Conservation (phyloP, 495 filamentous ascomycete species). For the Chlorociboria aeruginascens region DNA sequence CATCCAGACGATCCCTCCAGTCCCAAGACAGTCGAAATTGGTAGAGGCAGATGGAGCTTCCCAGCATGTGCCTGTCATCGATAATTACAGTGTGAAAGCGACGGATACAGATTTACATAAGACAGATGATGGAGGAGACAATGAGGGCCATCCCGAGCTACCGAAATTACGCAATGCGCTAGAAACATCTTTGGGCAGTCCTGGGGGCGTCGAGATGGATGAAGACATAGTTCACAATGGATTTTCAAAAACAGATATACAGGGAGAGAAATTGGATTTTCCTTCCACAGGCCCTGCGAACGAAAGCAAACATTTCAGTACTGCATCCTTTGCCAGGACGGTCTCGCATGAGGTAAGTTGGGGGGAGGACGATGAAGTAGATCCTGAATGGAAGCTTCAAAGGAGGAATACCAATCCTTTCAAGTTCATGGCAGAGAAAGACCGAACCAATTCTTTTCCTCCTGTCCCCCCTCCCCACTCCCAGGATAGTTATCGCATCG, state of each 20-base stretch:
- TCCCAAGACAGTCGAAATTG: slow-evolving; percentile 3
- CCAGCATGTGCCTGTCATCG: too few species aligned
- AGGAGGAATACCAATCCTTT: slow-evolving; percentile 40
- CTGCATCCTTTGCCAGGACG: slow-evolving; percentile 40
- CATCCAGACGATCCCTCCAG: slow-evolving; percentile 4
- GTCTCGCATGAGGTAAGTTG: slow-evolving; percentile 41
- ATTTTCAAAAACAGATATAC: slow-evolving; percentile 8
- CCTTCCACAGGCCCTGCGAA: slow-evolving; percentile 18
- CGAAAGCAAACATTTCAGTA: slow-evolving; percentile 34
- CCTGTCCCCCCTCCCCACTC: slow-evolving; percentile 30
- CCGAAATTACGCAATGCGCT: slow-evolving; percentile 7
- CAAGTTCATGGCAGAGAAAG: slow-evolving; percentile 37
- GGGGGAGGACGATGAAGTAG: slow-evolving; percentile 30
- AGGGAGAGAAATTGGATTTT: slow-evolving; percentile 14
- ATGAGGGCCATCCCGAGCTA: slow-evolving; percentile 22
- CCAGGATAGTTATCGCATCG: slow-evolving; percentile 10
- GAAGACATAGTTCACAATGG: slow-evolving; percentile 21
- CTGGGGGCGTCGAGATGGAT: slow-evolving; percentile 16
- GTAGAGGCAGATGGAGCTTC: background rate
- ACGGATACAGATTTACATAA: too few species aligned
- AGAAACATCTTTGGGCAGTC: slow-evolving; percentile 6
- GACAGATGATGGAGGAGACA: slow-evolving; percentile 6
- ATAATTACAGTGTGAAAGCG: too few species aligned
- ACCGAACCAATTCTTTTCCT: slow-evolving; percentile 54
- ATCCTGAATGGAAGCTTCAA: slow-evolving; percentile 37